Base-by-base conservation (phyloP, 768 basidiomycete species). In the Lenzites betulinus region DNA sequence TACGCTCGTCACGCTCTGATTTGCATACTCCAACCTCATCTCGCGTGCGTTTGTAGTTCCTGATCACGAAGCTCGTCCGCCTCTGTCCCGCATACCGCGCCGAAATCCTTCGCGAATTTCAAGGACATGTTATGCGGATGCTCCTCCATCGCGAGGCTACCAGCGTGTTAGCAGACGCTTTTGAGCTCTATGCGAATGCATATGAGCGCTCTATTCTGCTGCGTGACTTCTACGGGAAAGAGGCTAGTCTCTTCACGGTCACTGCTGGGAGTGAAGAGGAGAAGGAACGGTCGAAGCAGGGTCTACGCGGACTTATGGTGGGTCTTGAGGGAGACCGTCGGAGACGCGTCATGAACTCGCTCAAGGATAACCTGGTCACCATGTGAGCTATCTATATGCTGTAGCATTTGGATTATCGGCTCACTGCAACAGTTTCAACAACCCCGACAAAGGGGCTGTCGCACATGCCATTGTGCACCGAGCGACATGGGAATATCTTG, bases 171-270 rank as follows among this genome's bases (percentile, higher is more conserved):
- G 90, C 93, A 1, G 94, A 96, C 67, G 83, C 93, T 0, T 98
- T 90, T 68, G 94, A 95, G 70, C 81, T 95, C 0, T 90, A 93
- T 68, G 83, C 89, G 7, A 93, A 93, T 51, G 86, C 92, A 1
- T 91, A 90, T 64, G 93, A 96, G 67, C 84, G 92, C 20, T 82
- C 88, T 0, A 77, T 93, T 22, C 79, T 98, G 6, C 76, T 96
- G 7, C 84, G 89, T 18, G 92, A 94, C 61, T 93, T 97, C 64
- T 98, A 94, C 65, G 95, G 95, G 15, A 92, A 90, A 71, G 95
- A 98, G 72, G 88, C 87, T 0, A 77, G 81, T 2, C 74, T 98
- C 30, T 93, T 96, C 73, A 59, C 63, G 12, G 65, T 95, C 70
- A 82, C 78, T 0, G 76, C 69, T 20, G 85, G 84, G 15, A 86